Percentiles rank a stretch among this genome's conserved stretches.
phyloP scores from a whole-genome alignment of 208 protist genomes.

The Trypanosoma congolense region DNA sequence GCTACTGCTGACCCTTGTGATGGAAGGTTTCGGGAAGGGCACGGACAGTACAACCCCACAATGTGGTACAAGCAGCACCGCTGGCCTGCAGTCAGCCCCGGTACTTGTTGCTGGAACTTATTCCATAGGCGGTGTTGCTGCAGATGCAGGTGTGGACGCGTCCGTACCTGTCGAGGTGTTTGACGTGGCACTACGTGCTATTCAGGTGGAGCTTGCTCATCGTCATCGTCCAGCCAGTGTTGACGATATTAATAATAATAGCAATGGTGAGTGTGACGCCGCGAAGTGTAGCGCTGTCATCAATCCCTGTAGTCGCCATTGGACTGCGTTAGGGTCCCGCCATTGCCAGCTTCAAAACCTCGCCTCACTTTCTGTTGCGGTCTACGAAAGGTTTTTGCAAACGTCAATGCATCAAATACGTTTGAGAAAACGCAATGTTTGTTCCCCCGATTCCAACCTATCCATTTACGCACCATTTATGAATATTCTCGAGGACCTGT shows the following conservation, averaged over 20 bases:
- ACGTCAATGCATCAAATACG: slow-evolving; percentile 7
- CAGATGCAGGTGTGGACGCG: not conserved
- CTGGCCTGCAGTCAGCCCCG: not conserved
- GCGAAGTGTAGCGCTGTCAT: not conserved
- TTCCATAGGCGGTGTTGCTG: not conserved
- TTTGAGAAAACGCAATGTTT: not conserved
- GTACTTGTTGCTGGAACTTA: no score
- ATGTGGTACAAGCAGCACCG: not conserved
- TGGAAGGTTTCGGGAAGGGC: slow-evolving; percentile 1
- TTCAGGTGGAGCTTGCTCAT: slow-evolving; percentile 32
- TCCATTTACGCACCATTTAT: slow-evolving; percentile 19
- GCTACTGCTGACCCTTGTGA: slow-evolving; percentile 30
- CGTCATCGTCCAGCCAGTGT: not conserved
- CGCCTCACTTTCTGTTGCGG: slow-evolving; percentile 15
- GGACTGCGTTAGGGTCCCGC: not conserved
- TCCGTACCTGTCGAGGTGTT: slow-evolving; percentile 38
- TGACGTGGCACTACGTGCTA: slow-evolving; percentile 40
- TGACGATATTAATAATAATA: not conserved
- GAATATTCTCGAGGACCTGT: slow-evolving; percentile 1
- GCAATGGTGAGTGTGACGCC: not conserved
- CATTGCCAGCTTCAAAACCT: slow-evolving; percentile 1
- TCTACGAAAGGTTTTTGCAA: slow-evolving; percentile 27
- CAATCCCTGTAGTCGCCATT: not conserved
- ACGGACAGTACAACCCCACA: not conserved
- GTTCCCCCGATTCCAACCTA: slow-evolving; percentile 6